These are phyloP conservation scores for Mycena galericulata DNA, from an alignment of 768 basidiomycete genomes.

Conservation along the genomic window DNA sequence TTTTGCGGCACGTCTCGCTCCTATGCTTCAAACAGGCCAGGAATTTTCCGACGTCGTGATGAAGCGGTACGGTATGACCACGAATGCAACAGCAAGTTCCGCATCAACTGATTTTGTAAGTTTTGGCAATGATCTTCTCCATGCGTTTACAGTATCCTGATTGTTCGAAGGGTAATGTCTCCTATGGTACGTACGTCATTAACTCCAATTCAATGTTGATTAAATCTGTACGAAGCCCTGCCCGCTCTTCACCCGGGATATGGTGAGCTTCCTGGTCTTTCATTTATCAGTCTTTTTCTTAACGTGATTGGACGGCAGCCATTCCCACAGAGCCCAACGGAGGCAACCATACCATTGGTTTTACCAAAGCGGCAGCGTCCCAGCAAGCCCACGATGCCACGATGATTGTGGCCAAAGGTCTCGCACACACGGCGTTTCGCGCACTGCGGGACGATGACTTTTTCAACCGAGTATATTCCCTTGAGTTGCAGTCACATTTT, in stretches of 20 bases:
- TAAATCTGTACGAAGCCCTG: slow-evolving; percentile 55
- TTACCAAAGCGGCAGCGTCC: slow-evolving; percentile 69
- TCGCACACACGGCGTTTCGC: slow-evolving; percentile 72
- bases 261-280: slow-evolving; percentile 48
- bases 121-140: slow-evolving; percentile 30
- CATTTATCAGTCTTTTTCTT: slow-evolving; percentile 40
- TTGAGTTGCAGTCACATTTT: background rate
- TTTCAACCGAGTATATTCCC: slow-evolving; percentile 61
- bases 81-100: slow-evolving; percentile 45
- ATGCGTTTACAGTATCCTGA: slow-evolving; percentile 19
- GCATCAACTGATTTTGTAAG: slow-evolving; percentile 87
- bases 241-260: slow-evolving; percentile 75
- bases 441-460: slow-evolving; percentile 71
- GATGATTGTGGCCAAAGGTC: slow-evolving; percentile 67
- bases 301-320: slow-evolving; percentile 51
- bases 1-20: slow-evolving; percentile 4
- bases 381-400: slow-evolving; percentile 72
- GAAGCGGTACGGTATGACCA: slow-evolving; percentile 54
- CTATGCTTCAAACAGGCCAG: slow-evolving; percentile 52
- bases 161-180: slow-evolving; percentile 74
- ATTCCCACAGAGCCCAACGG: slow-evolving; percentile 79
- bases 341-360: slow-evolving; percentile 82
- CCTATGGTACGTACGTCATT: slow-evolving; percentile 60
- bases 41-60: slow-evolving; percentile 63
- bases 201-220: slow-evolving; percentile 30